Base-by-base conservation (phyloP, 23 red algal genomes). In the Gracilariopsis chorda region DNA sequence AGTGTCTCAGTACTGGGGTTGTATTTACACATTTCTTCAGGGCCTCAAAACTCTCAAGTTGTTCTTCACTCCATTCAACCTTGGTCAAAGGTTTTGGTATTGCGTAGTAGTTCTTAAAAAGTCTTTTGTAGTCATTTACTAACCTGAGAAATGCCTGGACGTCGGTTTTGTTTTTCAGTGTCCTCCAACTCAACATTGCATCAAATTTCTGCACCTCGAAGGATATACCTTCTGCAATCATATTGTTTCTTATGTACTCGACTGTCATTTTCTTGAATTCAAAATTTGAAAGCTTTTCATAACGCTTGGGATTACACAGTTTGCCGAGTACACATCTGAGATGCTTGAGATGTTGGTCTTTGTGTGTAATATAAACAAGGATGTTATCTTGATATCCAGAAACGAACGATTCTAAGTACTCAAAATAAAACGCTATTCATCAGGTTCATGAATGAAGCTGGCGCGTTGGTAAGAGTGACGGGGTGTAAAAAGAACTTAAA, bases 361-460 rank as follows among this genome's bases (percentile, higher is more conserved):
- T 1, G 43, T 24, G 30, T 13, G 39, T 24, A 10, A 25, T 71
- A 37, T 65, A 69, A 19, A 86, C 53, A 1, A 86, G 56, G 10
- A 86, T 41, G 60, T 70, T 36, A 13, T 86, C 39, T 0, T 68
- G 33, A 71, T 68, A 69, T 14, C 40, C 60, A 7, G 69, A 0
- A 19, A 70, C 32, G 39, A 70, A 85, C 23, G 37, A 33, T 11
- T 85, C 60, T 3, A 85, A 7, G n/a, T 48, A 36, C 20, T 48
- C 81, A 14, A 34, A 44, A n/a, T 6, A 85, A 60, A 2, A 85
- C 62, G 19, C 48, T 27, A 39, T 85, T 70, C 61, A 69, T 85
- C 4, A 85, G 37, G 11, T 35, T 21, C 58, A 60, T 37, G 14
- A 86, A 86, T 8, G 19, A 68, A n/a, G 35, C 81, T 7, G 81